Evolutionary conservation across 768 basidiomycete species (phyloP).

Genomic region (Russula ochroleuca): DNA sequence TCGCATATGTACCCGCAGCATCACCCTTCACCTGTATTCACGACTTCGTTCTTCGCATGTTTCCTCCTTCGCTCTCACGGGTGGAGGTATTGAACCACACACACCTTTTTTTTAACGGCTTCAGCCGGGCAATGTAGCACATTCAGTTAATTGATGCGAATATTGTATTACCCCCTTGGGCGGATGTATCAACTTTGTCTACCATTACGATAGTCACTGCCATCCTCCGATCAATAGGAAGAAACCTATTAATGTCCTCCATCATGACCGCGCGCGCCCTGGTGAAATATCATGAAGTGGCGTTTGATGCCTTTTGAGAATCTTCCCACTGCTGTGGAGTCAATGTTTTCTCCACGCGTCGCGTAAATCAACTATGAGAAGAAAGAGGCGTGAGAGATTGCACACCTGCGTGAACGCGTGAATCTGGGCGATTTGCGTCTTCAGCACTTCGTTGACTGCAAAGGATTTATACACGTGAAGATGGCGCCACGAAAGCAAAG

Average conservation of each 20-base stretch:
- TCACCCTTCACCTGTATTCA: background rate
- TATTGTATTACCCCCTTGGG: slow-evolving; percentile 1
- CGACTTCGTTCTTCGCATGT: background rate
- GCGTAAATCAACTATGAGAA: background rate
- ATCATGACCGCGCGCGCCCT: background rate
- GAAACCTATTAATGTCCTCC: background rate
- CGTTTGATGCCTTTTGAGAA: slow-evolving; percentile 34
- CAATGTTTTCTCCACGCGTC: slow-evolving; percentile 55
- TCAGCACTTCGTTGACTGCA: slow-evolving; percentile 73
- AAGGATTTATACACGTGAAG: background rate
- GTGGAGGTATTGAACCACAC: background rate
- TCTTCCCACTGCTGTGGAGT: slow-evolving; percentile 65
- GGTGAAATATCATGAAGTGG: background rate
- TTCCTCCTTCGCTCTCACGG: background rate
- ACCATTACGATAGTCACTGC: background rate
- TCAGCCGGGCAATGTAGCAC: background rate
- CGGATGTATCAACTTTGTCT: background rate
- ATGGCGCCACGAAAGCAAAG: background rate
- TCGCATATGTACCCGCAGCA: background rate
- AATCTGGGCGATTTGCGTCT: slow-evolving; percentile 70
- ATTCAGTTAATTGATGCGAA: background rate
- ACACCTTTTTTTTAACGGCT: background rate
- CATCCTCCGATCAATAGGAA: slow-evolving; percentile 3
- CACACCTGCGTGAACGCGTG: slow-evolving; percentile 86
- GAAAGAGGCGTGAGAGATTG: background rate